phyloP scores from a whole-genome alignment of 2,329 filamentous ascomycete species.

The Pseudogymnoascus sp. region DNA sequence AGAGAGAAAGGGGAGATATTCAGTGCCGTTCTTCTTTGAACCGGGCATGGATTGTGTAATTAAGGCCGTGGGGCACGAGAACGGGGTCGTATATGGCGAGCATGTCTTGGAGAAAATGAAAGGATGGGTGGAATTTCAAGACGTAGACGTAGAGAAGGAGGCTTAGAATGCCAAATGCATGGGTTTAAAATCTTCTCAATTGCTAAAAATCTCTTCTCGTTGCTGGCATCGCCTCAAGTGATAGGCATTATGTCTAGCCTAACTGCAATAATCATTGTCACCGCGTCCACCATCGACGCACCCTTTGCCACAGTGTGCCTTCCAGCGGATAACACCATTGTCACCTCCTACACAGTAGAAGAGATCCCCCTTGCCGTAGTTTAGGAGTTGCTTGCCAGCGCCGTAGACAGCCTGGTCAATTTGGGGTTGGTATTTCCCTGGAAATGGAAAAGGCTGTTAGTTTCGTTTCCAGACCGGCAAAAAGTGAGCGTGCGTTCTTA shows the following conservation, averaged over 20 bases:
- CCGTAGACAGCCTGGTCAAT: background rate
- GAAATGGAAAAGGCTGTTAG: background rate
- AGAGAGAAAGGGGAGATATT: constrained; percentile 28
- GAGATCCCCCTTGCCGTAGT: background rate
- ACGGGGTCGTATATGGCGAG: constrained; percentile 33
- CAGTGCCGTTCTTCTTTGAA: constrained; percentile 41
- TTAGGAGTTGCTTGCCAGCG: background rate
- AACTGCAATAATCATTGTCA: background rate
- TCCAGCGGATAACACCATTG: background rate
- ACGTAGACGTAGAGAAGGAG: constrained; percentile 16
- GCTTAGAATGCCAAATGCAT: background rate
- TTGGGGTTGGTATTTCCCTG: background rate
- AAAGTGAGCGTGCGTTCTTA: background rate
- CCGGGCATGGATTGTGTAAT: constrained; percentile 36
- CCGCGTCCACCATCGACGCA: background rate
- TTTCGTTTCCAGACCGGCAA: background rate
- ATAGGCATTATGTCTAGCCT: background rate
- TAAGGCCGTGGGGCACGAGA: constrained; percentile 26
- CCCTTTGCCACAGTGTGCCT: background rate
- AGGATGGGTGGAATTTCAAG: constrained; percentile 37
- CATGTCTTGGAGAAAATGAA: constrained; percentile 37
- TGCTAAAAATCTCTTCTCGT: background rate
- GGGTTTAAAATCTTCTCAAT: background rate
- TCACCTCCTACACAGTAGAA: background rate
- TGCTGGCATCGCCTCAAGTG: background rate